Evolutionary conservation across 2,329 filamentous ascomycete genomes (phyloP).

Genomic region (Microthyrium microscopicum): DNA sequence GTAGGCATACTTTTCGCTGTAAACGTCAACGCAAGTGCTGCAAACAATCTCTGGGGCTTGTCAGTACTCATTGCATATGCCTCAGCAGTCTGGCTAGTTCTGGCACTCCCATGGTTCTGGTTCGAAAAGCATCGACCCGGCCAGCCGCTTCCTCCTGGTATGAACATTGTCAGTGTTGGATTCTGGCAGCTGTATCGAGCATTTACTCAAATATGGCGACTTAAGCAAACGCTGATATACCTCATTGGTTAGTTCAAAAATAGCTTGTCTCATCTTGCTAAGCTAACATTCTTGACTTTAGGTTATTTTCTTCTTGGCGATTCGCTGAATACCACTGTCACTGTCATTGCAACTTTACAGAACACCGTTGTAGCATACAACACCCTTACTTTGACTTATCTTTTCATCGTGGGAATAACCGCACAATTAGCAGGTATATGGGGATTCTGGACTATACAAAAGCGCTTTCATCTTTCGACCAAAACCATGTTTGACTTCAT

Average conservation of each 20-base stretch:
- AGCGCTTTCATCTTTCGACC: slow-evolving; percentile 39
- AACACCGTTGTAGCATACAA: slow-evolving; percentile 49
- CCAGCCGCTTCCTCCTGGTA: slow-evolving; percentile 29
- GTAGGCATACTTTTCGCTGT: slow-evolving; percentile 48
- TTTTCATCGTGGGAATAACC: slow-evolving; percentile 48
- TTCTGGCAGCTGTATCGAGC: slow-evolving; percentile 46
- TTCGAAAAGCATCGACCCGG: slow-evolving; percentile 48
- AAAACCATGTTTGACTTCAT: slow-evolving; percentile 55
- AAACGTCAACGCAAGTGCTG: slow-evolving; percentile 39
- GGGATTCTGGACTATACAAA: slow-evolving; percentile 44
- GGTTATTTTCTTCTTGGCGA: slow-evolving; percentile 54
- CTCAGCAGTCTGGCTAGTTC: slow-evolving; percentile 45
- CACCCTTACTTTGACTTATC: slow-evolving; percentile 46
- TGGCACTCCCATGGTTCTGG: slow-evolving; percentile 51
- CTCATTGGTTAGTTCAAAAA: slow-evolving; percentile 32
- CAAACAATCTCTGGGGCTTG: slow-evolving; percentile 50
- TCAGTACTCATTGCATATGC: slow-evolving; percentile 49
- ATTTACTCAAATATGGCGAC: slow-evolving; percentile 40
- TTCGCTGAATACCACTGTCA: slow-evolving; percentile 52
- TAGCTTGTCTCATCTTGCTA: not conserved
- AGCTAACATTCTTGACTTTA: slow-evolving; percentile 7
- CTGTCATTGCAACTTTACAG: slow-evolving; percentile 48
- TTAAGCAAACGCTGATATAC: slow-evolving; percentile 50
- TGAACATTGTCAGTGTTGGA: slow-evolving; percentile 40
- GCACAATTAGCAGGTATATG: slow-evolving; percentile 48